Base-by-base conservation (phyloP, 768 basidiomycete species). In the Pisolithus orientalis region DNA sequence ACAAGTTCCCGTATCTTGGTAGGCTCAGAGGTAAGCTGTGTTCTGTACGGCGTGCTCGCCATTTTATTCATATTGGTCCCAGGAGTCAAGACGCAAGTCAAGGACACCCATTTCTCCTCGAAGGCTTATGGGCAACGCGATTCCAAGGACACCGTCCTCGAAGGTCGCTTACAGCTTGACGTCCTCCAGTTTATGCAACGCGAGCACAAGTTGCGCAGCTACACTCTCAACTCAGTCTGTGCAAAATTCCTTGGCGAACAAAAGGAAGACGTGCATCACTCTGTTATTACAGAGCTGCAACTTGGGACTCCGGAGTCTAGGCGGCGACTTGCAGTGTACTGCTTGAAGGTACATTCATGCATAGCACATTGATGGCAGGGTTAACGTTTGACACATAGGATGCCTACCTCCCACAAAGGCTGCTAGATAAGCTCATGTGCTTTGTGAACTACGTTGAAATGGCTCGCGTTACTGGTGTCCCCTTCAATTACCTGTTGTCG, bases 391-490 rank as follows among this genome's bases (percentile, higher is more conserved):
- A 21, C 3, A 6, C 11, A 32, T 57, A 96, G 93, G 96, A 99
- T 76, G 95, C 96, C 3, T 99, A 99, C 66, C 83, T 99, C 25
- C 96, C 96, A 0, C 96, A 99, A 69, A 78, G 96, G 50, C 69
- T 98, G 38, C 79, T 99, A 68, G 96, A 98, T 69, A 99, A 98
- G 68, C 77, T 99, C 31, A 97, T 98, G 96, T 98, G 93, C 57
- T 94, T 99, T 62, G 86, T 99, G 68, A 99, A 99, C 68, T 97
- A 96, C 64, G 86, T 83, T 44, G 96, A 99, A 68, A 98, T 99
- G 96, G 80, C 96, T n/a, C 90, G 96, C 66, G 96, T 99, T 4
- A 99, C 96, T 0, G 96, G 96, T n/a, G 94, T 99, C 10, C 96
- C 96, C 0, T 99, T 99, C 80, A 98, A 97, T 63, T 97, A 83